These are phyloP conservation scores for Fusarium papillatum DNA, from an alignment of 2,329 filamentous ascomycete genomes.

Conservation along the genomic window DNA sequence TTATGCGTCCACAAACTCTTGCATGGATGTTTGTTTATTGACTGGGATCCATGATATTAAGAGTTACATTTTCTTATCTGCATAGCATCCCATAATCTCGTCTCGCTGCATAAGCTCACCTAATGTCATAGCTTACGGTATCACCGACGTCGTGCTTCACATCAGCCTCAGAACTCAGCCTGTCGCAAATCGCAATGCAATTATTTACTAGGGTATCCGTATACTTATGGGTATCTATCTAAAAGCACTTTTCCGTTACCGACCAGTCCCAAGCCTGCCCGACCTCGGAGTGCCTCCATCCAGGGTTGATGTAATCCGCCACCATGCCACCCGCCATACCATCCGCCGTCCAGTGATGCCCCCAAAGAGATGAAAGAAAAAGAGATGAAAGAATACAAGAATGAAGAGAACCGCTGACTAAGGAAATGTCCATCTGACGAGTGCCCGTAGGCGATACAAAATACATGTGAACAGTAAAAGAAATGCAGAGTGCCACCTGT, in stretches of 20 bases:
- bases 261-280: conserved; percentile 2
- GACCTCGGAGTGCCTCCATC: neutral
- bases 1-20: neutral
- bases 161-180: neutral
- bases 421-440: neutral
- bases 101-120: neutral
- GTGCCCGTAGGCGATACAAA: neutral
- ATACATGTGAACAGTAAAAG: conserved; percentile 6
- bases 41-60: neutral
- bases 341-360: neutral
- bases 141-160: neutral
- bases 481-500: neutral
- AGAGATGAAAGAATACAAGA: neutral
- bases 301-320: neutral
- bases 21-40: neutral
- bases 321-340: neutral
- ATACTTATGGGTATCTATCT: conserved; percentile 10
- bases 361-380: neutral
- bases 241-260: conserved; percentile 9
- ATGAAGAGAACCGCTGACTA: neutral
- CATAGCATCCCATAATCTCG: neutral
- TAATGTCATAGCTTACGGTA: neutral
- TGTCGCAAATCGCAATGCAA: neutral
- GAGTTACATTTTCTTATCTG: neutral
- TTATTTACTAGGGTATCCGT: neutral